Conservation (phyloP, 1,284 basidiomycete genomes). For the Leccinum holopus region DNA sequence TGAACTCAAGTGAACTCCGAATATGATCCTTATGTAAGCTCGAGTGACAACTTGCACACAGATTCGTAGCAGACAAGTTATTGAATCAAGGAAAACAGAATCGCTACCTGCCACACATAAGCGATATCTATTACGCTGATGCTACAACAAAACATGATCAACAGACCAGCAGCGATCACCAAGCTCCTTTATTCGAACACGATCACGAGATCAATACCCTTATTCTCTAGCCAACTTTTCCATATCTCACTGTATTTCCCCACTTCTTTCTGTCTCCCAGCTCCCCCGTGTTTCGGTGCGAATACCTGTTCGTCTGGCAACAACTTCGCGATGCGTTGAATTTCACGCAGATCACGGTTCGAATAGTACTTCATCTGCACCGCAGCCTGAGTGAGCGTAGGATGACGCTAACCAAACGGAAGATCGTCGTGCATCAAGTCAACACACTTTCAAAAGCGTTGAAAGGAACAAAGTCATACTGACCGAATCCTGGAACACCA, state of each 20-base stretch:
- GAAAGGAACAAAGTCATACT: constrained; percentile 10
- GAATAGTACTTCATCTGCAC: constrained; percentile 36
- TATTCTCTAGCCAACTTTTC: constrained; percentile 36
- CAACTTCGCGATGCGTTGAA: constrained; percentile 38
- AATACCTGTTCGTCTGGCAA: constrained; percentile 36
- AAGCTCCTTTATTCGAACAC: constrained; percentile 22
- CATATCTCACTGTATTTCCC: constrained; percentile 36
- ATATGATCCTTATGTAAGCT: neutral
- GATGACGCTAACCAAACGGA: constrained; percentile 30
- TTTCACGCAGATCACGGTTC: constrained; percentile 38
- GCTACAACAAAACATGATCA: neutral
- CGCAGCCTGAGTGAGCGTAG: constrained; percentile 32
- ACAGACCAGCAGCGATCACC: neutral
- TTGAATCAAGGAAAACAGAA: neutral
- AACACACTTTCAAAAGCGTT: neutral
- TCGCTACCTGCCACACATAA: neutral
- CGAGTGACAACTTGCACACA: no score
- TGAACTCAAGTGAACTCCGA: no score
- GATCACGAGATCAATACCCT: constrained; percentile 23
- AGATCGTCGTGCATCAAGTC: neutral
- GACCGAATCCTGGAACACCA: constrained; percentile 40
- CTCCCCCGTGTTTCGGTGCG: neutral
- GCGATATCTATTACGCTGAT: neutral
- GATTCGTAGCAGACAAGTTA: no score
- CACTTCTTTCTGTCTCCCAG: constrained; percentile 10